Conservation (phyloP, 768 basidiomycete genomes). For the Exsudoporus frostii region DNA sequence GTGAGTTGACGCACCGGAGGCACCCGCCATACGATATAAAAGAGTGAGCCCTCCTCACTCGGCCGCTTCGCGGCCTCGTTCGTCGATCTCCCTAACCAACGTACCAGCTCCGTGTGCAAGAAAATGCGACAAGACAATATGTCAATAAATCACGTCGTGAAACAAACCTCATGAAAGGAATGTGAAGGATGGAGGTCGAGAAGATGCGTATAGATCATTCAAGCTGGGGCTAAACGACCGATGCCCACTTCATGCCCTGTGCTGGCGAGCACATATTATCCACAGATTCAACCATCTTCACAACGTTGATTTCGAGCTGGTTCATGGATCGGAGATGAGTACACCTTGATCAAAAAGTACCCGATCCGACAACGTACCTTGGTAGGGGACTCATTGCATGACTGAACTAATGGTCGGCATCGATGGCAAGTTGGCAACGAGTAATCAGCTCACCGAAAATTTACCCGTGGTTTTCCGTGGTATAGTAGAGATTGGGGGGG, state of each 20-base stretch:
- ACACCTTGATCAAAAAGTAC: not conserved
- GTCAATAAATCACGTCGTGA: not conserved
- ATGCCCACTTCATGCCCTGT: slow-evolving; percentile 1
- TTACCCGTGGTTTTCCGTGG: slow-evolving; percentile 11
- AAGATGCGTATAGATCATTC: not conserved
- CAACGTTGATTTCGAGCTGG: slow-evolving; percentile 30
- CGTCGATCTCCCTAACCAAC: too few relatives aligned
- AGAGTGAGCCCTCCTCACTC: too few relatives aligned
- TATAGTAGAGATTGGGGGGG: slow-evolving; percentile 18
- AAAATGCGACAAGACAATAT: not conserved
- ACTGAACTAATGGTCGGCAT: not conserved
- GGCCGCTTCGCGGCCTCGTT: too few relatives aligned
- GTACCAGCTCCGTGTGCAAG: too few relatives aligned
- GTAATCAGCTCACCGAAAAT: slow-evolving; percentile 11
- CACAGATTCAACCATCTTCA: slow-evolving; percentile 28
- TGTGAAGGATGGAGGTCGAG: not conserved
- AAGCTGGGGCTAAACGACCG: slow-evolving; percentile 1
- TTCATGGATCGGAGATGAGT: not conserved
- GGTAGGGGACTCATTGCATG: slow-evolving; percentile 9
- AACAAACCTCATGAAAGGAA: not conserved
- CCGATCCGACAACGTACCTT: slow-evolving; percentile 14
- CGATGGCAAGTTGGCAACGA: not conserved
- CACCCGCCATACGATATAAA: too few relatives aligned
- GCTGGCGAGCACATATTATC: slow-evolving; percentile 7
- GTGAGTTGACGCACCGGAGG: too few relatives aligned